A percentile compares a stretch with the other conserved stretches of the same genome.
Evolutionary conservation across 495 filamentous ascomycete species (phyloP).

Genomic region (Cenococcum geophilum): DNA sequence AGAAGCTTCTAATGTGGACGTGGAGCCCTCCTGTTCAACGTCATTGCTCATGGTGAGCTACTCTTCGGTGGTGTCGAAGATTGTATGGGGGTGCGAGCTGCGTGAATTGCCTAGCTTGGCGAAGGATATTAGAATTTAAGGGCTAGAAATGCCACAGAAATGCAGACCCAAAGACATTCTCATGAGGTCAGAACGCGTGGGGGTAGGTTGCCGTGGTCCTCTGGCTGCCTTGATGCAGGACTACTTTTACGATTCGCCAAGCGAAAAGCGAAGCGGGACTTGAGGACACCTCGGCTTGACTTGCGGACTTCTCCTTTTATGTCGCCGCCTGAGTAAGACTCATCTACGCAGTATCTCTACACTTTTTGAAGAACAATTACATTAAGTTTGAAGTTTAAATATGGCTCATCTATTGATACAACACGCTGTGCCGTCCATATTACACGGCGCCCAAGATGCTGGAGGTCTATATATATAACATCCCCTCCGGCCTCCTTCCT

Average conservation of each 20-base stretch:
- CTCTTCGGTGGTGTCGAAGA: neutral
- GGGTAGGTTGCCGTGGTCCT: neutral
- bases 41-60: slow-evolving; percentile 13
- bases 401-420: slow-evolving; percentile 3
- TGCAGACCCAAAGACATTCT: neutral
- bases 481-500: neutral
- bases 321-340: neutral
- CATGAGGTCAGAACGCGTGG: neutral
- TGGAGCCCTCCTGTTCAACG: slow-evolving; percentile 4
- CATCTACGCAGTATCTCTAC: no score
- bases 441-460: slow-evolving; percentile 2
- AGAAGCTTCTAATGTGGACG: slow-evolving; percentile 13
- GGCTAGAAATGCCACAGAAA: neutral
- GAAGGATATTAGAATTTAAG: slow-evolving; percentile 1
- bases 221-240: neutral
- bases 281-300: neutral
- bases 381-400: neutral
- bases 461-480: slow-evolving; percentile 12
- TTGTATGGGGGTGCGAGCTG: neutral
- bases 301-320: neutral
- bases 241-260: neutral
- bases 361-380: no score
- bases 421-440: neutral
- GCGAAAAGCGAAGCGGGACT: neutral
- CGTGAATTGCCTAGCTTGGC: neutral